phyloP scores from a whole-genome alignment of 169 alveolate genomes.

The Eimeria mitis region DNA sequence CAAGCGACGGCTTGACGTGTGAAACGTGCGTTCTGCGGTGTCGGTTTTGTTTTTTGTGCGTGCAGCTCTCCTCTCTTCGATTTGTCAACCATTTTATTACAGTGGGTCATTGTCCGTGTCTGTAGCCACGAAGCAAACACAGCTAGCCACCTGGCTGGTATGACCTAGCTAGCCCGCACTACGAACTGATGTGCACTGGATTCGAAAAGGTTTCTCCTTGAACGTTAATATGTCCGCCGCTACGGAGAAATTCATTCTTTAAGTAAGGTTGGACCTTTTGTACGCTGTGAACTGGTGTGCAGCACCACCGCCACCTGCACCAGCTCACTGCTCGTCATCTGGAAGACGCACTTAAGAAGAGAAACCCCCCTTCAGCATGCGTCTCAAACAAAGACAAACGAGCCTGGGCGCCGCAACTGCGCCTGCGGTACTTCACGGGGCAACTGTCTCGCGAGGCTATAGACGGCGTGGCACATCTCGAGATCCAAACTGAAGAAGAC shows the following conservation, averaged over 20 bases:
- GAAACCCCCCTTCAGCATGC: neutral
- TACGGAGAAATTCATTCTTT: conserved; percentile 28
- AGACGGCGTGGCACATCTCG: conserved; percentile 76
- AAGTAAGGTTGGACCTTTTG: neutral
- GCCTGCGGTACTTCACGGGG: conserved; percentile 75
- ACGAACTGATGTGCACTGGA: neutral
- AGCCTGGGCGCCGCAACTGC: conserved; percentile 37
- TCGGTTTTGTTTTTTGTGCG: neutral
- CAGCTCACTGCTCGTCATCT: conserved; percentile 64
- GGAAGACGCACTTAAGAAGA: conserved; percentile 21
- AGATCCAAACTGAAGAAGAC: conserved; percentile 22
- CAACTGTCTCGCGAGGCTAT: conserved; percentile 68
- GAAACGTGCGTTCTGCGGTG: neutral
- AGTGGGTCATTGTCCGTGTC: neutral
- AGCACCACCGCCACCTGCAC: conserved; percentile 77
- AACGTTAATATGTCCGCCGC: neutral
- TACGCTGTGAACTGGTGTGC: conserved; percentile 59
- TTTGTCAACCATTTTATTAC: conserved; percentile 51
- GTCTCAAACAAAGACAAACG: neutral
- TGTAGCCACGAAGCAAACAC: neutral
- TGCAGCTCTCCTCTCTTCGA: conserved; percentile 60
- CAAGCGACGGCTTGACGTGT: neutral
- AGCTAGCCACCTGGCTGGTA: neutral
- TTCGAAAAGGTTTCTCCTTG: neutral
- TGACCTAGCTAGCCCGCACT: neutral